Base-by-base conservation (phyloP, 208 protist species). In the Kentomonas sorsogonicus region DNA sequence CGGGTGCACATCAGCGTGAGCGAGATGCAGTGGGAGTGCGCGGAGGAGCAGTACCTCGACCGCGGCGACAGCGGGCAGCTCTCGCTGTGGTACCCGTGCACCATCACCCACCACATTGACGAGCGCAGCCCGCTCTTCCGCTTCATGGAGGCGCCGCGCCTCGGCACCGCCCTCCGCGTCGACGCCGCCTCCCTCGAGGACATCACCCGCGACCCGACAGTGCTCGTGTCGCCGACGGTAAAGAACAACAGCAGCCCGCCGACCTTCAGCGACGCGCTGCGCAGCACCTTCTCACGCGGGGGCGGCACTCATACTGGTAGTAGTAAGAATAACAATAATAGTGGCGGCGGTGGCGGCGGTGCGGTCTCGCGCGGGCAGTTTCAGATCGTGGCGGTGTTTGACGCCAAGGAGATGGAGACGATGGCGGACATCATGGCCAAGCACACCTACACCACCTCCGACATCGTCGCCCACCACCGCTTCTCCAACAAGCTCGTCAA, bases 331-430 rank as follows among this genome's bases (percentile, higher is more conserved):
- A 4, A 43, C 4, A 43, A 43, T 43, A 43, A 3, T n/a, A 4
- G 18, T n/a, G 18, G 38, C 15, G 2, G 18, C 18, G 40, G 7
- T 45, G 5, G n/a, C 5, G 20, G 23, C 20, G 16, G 23, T 9
- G n/a, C n/a, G n/a, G n/a, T n/a, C n/a, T n/a, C n/a, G n/a, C n/a
- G n/a, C n/a, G n/a, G n/a, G n/a, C n/a, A n/a, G 1, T 91, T 93
- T 68, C 86, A 93, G 54, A 66, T 93, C 22, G 79, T 91, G 9
- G 86, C 78, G 2, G 83, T 84, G 16, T 88, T 90, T 48, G 83
- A 90, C 10, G 86, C 86, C 25, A 80, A 69, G 11, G 83, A 93
- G 59, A 83, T 87, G 78, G 83, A 89, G 34, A 85, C 68, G 9
- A 77, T 80, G 4, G 70, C 82, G 2, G 72, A 56, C 27, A 91